Evolutionary conservation across 2,329 filamentous ascomycete species (phyloP).

Genomic region (Exophiala mesophila): DNA sequence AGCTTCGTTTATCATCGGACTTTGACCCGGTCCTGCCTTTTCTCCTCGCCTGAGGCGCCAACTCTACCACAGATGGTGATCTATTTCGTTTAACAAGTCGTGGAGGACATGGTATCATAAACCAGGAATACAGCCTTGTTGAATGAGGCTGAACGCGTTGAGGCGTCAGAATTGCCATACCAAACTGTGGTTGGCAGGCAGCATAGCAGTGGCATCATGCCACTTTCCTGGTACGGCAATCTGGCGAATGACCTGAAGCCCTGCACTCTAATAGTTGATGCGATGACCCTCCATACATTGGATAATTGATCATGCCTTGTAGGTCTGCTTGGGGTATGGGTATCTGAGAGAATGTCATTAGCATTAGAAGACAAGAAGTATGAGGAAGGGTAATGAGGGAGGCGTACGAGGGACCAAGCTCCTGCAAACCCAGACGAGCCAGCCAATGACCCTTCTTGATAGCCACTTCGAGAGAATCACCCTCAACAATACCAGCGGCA

Average conservation of each 20-base stretch:
- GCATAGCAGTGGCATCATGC: too few relatives aligned
- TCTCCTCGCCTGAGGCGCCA: too few relatives aligned
- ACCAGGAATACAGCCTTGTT: conserved; percentile 22
- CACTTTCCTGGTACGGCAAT: too few relatives aligned
- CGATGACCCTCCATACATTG: too few relatives aligned
- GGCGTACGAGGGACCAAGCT: conserved; percentile 87
- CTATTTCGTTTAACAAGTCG: conserved; percentile 21
- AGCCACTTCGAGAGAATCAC: conserved; percentile 69
- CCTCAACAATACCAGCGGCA: conserved; percentile 80
- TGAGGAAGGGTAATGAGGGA: conserved; percentile 15
- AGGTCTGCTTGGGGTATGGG: conserved; percentile 77
- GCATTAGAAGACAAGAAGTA: too few relatives aligned
- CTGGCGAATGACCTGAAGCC: too few relatives aligned
- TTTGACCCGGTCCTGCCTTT: too few relatives aligned
- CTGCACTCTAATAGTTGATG: too few relatives aligned
- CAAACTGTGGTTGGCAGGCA: too few relatives aligned
- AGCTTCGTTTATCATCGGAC: too few relatives aligned
- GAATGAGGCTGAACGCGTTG: conserved; percentile 20
- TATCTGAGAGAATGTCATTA: conserved; percentile 48
- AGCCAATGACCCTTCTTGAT: conserved; percentile 97
- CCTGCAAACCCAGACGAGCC: conserved; percentile 86
- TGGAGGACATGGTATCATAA: conserved; percentile 25
- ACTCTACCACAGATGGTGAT: too few relatives aligned
- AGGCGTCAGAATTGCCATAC: too few relatives aligned
- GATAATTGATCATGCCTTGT: conserved; percentile 51